Percentiles rank a stretch among this genome's conserved stretches.
phyloP scores from a whole-genome alignment of 2,329 filamentous ascomycete genomes.

The Beauveria pseudobassiana region DNA sequence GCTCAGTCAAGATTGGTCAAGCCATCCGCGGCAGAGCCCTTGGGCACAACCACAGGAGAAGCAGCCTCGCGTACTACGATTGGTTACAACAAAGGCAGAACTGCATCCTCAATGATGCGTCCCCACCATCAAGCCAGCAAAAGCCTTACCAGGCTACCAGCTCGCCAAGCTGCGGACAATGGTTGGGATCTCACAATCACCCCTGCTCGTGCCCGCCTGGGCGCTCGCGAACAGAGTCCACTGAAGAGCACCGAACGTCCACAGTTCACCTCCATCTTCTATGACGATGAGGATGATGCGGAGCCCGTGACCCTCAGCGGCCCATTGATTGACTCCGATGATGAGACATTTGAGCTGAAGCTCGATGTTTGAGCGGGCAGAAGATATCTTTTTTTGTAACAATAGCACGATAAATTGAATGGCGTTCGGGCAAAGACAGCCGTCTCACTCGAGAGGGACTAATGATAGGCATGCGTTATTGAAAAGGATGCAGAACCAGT shows the following conservation, averaged over 20 bases:
- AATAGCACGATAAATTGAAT: background rate
- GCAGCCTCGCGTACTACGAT: slow-evolving; percentile 72
- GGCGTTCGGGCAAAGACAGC: slow-evolving; percentile 16
- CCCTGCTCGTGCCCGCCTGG: slow-evolving; percentile 30
- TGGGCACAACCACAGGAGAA: slow-evolving; percentile 53
- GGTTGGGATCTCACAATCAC: slow-evolving; percentile 37
- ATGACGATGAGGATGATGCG: slow-evolving; percentile 35
- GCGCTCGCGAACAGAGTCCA: slow-evolving; percentile 13
- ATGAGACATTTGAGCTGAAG: slow-evolving; percentile 50
- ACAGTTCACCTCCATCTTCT: slow-evolving; percentile 52
- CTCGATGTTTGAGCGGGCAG: slow-evolving; percentile 24
- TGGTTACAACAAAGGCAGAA: slow-evolving; percentile 74
- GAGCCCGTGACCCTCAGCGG: slow-evolving; percentile 21
- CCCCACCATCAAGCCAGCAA: slow-evolving; percentile 14
- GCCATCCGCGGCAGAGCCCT: slow-evolving; percentile 16
- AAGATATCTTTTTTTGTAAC: slow-evolving; percentile 13
- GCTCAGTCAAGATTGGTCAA: slow-evolving; percentile 17
- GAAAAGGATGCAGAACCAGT: background rate
- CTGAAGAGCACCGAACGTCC: slow-evolving; percentile 30
- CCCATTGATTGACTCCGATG: slow-evolving; percentile 22
- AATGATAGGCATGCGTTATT: background rate
- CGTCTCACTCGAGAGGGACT: background rate
- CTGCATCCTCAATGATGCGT: slow-evolving; percentile 40
- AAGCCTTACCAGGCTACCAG: slow-evolving; percentile 2
- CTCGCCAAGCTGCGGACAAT: slow-evolving; percentile 10